Base-by-base conservation (phyloP, 345 rosid genomes). In the Gossypium longicalyx region DNA sequence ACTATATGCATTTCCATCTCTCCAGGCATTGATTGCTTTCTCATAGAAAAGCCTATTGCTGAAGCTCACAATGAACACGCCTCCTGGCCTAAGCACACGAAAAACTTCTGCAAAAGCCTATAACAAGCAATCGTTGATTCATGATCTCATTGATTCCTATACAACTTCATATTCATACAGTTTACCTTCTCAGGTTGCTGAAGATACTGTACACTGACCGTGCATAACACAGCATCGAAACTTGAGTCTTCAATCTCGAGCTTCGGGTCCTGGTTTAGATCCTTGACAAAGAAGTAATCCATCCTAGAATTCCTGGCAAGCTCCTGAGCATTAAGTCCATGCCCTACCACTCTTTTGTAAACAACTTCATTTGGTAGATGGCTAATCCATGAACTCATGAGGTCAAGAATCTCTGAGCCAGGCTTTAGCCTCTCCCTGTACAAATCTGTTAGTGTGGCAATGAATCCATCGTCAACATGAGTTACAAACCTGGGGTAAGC, bases 311-410 rank as follows among this genome's bases (percentile, higher is more conserved):
- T 94, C 86, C 85, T 89, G 15, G 93, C 87, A 52, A 94, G 97
- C 82, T 94, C 98, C 67, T 84, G 93, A n/a, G 95, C 93, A 45
- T 92, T 94, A 54, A 94, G 94, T 58, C 98, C 97, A 77, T 94
- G 97, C 2, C 98, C 97, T 58, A 89, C 93, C 54, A 94, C 91
- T 84, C 88, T 90, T 77, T 81, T 83, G 87, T 82, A 89, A 78
- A 5, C 68, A 0, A 85, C 89, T 72, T 92, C 90, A 58, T 74
- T 73, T 3, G 98, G 97, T 20, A 92, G 81, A 82, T 94, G 95
- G 81, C 98, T 91, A 41, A 88, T 88, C 94, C 97, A 94, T 54
- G 98, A 90, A 83, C 97, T 92, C 98, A 89, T 94, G 73, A 94
- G 80, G 74, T 89, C 95, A 68, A 92, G 86, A 80, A 92, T 85